These are phyloP conservation scores for Globisporangium megalacanthum DNA, from an alignment of 352 stramenopile species.

Conservation along the genomic window DNA sequence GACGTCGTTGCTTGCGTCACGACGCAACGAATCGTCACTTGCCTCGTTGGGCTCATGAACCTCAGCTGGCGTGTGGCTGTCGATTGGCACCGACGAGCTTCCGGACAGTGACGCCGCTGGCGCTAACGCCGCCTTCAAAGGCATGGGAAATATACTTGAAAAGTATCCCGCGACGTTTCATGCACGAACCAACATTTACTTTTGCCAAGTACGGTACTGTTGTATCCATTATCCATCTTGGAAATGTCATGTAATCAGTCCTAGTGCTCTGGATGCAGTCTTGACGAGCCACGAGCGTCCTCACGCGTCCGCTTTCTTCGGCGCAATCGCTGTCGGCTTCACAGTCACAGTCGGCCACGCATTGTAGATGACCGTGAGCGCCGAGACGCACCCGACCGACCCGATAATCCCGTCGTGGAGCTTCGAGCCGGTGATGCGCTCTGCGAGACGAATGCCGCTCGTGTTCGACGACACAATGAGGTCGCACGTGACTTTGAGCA, in stretches of 20 bases:
- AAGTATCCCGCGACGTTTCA: too few species aligned
- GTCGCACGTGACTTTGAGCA: slow-evolving; percentile 84
- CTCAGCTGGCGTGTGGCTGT: too few species aligned
- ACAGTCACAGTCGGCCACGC: slow-evolving; percentile 48
- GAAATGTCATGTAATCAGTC: background rate
- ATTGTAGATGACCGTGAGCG: slow-evolving; percentile 82
- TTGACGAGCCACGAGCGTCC: background rate
- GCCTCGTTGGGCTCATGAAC: background rate
- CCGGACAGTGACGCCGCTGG: too few species aligned
- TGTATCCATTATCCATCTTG: background rate
- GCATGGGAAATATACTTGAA: background rate
- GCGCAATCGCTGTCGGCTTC: slow-evolving; percentile 6
- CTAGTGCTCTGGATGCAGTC: background rate
- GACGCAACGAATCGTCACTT: background rate
- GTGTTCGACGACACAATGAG: slow-evolving; percentile 86
- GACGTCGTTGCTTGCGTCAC: background rate
- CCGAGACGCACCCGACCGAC: slow-evolving; percentile 71
- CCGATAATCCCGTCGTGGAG: slow-evolving; percentile 84
- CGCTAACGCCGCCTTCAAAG: background rate
- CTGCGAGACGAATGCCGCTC: slow-evolving; percentile 60
- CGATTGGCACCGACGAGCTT: too few species aligned
- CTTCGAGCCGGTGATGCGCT: slow-evolving; percentile 74
- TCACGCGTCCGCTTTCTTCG: slow-evolving; percentile 12
- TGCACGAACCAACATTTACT: too few species aligned
- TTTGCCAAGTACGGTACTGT: too few species aligned